Evolutionary conservation across 2,329 filamentous ascomycete genomes (phyloP).

Genomic region (Fusarium torreyae): DNA sequence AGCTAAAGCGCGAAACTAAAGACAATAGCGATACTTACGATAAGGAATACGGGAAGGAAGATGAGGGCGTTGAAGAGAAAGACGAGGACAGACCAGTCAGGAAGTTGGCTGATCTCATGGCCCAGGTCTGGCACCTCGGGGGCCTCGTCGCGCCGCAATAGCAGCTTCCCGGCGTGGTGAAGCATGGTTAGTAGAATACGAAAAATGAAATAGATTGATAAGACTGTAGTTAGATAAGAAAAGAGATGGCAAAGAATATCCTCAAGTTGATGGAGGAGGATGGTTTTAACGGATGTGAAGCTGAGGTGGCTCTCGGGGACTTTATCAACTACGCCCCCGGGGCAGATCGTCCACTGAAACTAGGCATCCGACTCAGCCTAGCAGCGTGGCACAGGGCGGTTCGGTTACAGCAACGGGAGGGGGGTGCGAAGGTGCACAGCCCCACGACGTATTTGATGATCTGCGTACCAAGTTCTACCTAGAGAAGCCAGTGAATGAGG

Average conservation of each 20-base stretch:
- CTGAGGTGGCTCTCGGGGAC: slow-evolving; percentile 15
- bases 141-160: slow-evolving; percentile 55
- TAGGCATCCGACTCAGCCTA: slow-evolving; percentile 22
- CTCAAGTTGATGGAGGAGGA: slow-evolving; percentile 25
- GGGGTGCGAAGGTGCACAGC: slow-evolving; percentile 24
- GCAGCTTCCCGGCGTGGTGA: slow-evolving; percentile 29
- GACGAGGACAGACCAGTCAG: slow-evolving; percentile 58
- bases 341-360: slow-evolving; percentile 33
- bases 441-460: slow-evolving; percentile 17
- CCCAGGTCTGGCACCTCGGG: slow-evolving; percentile 21
- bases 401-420: slow-evolving; percentile 8
- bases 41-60: slow-evolving; percentile 61
- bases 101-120: slow-evolving; percentile 18
- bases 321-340: slow-evolving; percentile 23
- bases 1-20: background rate
- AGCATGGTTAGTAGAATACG: slow-evolving; percentile 35
- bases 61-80: slow-evolving; percentile 59
- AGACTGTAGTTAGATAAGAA: background rate
- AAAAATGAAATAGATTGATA: slow-evolving; percentile 1
- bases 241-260: slow-evolving; percentile 7
- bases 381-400: slow-evolving; percentile 17
- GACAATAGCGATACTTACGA: slow-evolving; percentile 54
- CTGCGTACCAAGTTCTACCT: slow-evolving; percentile 2
- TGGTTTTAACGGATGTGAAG: slow-evolving; percentile 24
- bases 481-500: background rate